Evolutionary conservation across 495 filamentous ascomycete genomes (phyloP).

Genomic region (Daldinia bambusicola): DNA sequence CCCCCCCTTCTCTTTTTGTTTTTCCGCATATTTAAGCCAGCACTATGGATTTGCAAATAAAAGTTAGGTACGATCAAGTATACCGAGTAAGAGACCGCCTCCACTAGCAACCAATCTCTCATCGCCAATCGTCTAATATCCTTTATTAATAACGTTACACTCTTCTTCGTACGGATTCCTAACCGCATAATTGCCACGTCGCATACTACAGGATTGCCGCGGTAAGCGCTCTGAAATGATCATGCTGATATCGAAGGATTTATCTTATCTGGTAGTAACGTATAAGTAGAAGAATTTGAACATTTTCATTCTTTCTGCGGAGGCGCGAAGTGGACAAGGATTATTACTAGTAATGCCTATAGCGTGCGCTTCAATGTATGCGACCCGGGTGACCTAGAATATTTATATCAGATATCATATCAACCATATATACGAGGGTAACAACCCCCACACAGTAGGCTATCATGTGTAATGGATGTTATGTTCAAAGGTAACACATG

Average conservation of each 20-base stretch:
- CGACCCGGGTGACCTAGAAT: not conserved
- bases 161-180: not conserved
- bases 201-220: not conserved
- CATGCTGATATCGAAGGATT: not conserved
- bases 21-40: not conserved
- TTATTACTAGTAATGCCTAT: not conserved
- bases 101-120: not conserved
- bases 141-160: not conserved
- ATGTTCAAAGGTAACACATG: too few relatives aligned
- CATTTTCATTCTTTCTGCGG: not conserved
- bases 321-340: not conserved
- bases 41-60: too few relatives aligned
- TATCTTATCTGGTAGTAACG: not conserved
- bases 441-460: not conserved
- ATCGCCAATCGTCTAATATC: conserved; percentile 1
- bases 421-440: not conserved
- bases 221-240: not conserved
- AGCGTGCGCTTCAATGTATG: not conserved
- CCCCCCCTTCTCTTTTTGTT: not conserved
- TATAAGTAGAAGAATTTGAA: not conserved
- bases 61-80: not conserved
- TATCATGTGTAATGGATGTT: too few relatives aligned
- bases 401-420: not conserved
- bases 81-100: not conserved
- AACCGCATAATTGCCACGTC: conserved; percentile 7